Base-by-base conservation (phyloP, 2,329 filamentous ascomycete species). In the Fusarium oxysporum region DNA sequence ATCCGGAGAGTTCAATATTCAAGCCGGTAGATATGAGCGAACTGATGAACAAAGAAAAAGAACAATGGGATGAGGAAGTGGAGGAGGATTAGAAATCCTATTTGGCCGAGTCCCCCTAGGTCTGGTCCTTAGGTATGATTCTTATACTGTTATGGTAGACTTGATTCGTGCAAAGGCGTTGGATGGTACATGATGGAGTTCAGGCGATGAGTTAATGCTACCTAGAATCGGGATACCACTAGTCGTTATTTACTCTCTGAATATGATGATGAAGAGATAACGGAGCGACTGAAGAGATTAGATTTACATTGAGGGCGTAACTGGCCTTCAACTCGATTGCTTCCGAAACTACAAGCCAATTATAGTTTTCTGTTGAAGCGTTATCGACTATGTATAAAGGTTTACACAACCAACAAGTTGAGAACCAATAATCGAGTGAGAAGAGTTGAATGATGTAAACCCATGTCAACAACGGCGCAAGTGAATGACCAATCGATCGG, bases 61-160 rank as follows among this genome's bases (percentile, higher is more conserved):
- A 96, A 80, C 89, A 90, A 38, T 96, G 93, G 92, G 93, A 94
- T 75, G 93, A 93, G 76, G 93, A 93, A 75, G 91, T 91, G 69
- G 92, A 95, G 70, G 93, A 91, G 67, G 87, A 89, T 71, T 87
- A 83, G 62, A 45, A 51, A 61, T 70, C 65, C 59, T 76, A 67
- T 67, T 25, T 70, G 53, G 48, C 50, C 33, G 58, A 62, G 48
- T 57, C 50, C 43, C 56, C 40, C 28, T 62, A 63, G 28, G 45
- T 44, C 47, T 62, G 60, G 35, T 64, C 17, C 28, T 32, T 23
- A 41, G 37, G 25, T 19, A 53, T 44, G 25, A 38, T 40, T 38
- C 43, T 17, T 54, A 35, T 62, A 48, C 37, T 32, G 25, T 53
- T 32, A 30, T 23, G 45, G 38, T 61, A 37, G 48, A 51, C 33